phyloP scores from a whole-genome alignment of 345 rosid genomes.

The Crucihimalaya himalaica region DNA sequence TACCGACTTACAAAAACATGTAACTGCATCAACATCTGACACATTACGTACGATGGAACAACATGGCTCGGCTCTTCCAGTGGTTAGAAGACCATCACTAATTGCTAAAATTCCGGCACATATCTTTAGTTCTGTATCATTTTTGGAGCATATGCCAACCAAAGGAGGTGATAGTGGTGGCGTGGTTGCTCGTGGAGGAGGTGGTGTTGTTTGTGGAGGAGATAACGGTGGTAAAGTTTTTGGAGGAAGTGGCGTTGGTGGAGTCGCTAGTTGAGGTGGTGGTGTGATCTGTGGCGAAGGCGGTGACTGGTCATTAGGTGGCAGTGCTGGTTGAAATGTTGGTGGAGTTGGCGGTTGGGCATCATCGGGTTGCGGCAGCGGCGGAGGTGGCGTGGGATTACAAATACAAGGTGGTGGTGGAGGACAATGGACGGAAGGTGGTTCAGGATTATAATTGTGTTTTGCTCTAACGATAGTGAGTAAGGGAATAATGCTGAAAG shows the following conservation, averaged over 20 bases:
- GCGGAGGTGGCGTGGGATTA: background rate
- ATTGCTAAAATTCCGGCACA: background rate
- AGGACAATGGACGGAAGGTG: slow-evolving; percentile 2
- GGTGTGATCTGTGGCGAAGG: background rate
- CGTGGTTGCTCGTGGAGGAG: too few relatives aligned
- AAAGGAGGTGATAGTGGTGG: background rate
- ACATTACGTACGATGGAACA: background rate
- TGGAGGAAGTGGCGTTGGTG: background rate
- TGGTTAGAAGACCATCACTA: background rate
- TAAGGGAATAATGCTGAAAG: background rate
- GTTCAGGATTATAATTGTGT: background rate
- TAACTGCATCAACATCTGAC: background rate
- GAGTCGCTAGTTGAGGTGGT: background rate
- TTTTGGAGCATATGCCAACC: background rate
- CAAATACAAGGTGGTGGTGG: slow-evolving; percentile 27
- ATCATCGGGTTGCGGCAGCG: too few relatives aligned
- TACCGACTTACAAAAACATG: background rate
- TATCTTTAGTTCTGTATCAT: background rate
- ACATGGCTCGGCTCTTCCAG: background rate
- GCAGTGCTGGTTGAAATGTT: too few relatives aligned
- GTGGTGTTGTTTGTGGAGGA: background rate
- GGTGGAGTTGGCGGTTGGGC: too few relatives aligned
- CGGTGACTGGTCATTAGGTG: background rate
- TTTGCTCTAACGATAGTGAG: slow-evolving; percentile 6
- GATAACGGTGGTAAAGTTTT: background rate